These are phyloP conservation scores for Trichoderma citrinoviride DNA, from an alignment of 2,329 filamentous ascomycete species.

Conservation along the genomic window DNA sequence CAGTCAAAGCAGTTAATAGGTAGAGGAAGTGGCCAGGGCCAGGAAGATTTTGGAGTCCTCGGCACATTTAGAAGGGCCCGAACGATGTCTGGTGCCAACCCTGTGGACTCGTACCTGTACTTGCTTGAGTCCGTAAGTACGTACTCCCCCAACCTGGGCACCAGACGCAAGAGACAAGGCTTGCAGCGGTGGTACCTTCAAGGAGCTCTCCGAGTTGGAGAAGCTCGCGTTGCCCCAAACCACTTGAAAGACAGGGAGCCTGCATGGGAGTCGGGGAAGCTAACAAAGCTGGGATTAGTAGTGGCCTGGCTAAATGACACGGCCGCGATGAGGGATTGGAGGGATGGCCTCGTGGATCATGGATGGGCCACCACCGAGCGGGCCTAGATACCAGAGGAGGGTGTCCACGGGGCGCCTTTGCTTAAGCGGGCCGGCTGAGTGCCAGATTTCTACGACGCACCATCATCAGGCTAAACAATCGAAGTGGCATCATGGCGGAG, in stretches of 20 bases:
- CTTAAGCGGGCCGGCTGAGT: slow-evolving; percentile 20
- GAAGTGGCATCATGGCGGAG: slow-evolving; percentile 22
- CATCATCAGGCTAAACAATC: slow-evolving; percentile 20
- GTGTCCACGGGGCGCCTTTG: slow-evolving; percentile 11
- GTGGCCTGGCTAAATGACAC: slow-evolving; percentile 5
- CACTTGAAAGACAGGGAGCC: slow-evolving; percentile 5
- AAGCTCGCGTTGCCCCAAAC: slow-evolving; percentile 8
- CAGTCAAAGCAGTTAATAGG: not conserved
- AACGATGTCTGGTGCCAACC: slow-evolving; percentile 2
- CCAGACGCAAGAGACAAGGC: slow-evolving; percentile 12
- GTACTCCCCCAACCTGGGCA: not conserved
- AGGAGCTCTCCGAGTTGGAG: slow-evolving; percentile 6
- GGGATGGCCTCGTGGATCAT: slow-evolving; percentile 7
- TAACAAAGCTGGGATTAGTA: slow-evolving; percentile 17
- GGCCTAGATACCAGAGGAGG: slow-evolving; percentile 1
- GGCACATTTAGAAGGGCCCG: slow-evolving; percentile 15
- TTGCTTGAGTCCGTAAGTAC: not conserved
- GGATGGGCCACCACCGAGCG: slow-evolving; percentile 4
- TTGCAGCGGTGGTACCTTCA: not conserved
- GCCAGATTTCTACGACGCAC: slow-evolving; percentile 16
- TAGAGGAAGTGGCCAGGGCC: not conserved
- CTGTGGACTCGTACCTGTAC: not conserved
- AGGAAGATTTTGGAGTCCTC: slow-evolving; percentile 14
- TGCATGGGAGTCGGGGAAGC: slow-evolving; percentile 18
- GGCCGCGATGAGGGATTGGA: slow-evolving; percentile 11